Conservation (phyloP, 2,329 filamentous ascomycete genomes). For the Zalaria obscura region DNA sequence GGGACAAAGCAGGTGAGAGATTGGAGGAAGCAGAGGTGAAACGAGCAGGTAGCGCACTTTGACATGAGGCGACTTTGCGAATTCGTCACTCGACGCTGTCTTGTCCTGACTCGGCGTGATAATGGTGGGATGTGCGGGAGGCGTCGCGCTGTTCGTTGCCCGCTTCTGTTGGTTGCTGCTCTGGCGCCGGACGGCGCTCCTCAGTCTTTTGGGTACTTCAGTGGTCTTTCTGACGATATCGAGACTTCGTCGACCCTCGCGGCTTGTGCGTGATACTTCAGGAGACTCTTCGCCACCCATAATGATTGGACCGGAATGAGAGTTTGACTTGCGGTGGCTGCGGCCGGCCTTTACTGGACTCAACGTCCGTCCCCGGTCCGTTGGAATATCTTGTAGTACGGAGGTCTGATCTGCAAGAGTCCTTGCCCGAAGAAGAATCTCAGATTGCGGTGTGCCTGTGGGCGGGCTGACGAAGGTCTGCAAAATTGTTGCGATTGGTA, state of each 20-base stretch:
- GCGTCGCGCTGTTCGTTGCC: neutral
- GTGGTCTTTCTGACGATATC: neutral
- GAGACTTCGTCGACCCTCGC: neutral
- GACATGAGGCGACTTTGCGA: conserved; percentile 6
- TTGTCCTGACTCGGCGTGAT: neutral
- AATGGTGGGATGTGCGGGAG: neutral
- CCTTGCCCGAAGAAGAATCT: conserved; percentile 56
- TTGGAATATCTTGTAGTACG: conserved; percentile 11
- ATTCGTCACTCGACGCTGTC: conserved; percentile 11
- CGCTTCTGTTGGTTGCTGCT: too few species aligned
- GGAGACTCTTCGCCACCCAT: conserved; percentile 27
- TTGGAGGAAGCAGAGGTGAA: conserved; percentile 31
- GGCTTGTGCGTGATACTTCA: neutral
- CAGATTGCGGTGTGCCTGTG: conserved; percentile 45
- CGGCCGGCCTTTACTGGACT: conserved; percentile 8
- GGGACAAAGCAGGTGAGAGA: conserved; percentile 20
- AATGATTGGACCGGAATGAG: conserved; percentile 12
- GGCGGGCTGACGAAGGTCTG: conserved; percentile 40
- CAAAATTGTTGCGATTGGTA: conserved; percentile 42
- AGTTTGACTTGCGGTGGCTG: conserved; percentile 4
- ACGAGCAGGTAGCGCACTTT: conserved; percentile 28
- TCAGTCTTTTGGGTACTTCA: neutral
- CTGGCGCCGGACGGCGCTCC: neutral
- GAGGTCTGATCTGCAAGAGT: conserved; percentile 52
- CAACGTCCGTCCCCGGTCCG: conserved; percentile 18